These are phyloP conservation scores for Aschersonia sp. DNA, from an alignment of 2,329 filamentous ascomycete species.

Conservation along the genomic window DNA sequence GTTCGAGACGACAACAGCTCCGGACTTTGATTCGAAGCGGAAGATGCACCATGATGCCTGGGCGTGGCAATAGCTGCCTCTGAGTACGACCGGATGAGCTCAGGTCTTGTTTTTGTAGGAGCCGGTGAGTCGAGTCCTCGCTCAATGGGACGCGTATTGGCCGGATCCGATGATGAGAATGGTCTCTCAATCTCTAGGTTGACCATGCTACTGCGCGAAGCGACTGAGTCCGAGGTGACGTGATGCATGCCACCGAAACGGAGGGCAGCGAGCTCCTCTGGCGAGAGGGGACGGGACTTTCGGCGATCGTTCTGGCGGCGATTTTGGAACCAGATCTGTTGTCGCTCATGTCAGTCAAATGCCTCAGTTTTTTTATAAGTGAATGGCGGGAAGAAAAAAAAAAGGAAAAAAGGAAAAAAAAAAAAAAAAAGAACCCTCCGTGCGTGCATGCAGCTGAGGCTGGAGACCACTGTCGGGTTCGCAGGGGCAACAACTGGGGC, in stretches of 20 bases:
- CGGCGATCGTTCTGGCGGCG: conserved; percentile 83
- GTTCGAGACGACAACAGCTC: conserved; percentile 13
- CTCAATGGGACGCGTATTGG: conserved; percentile 10
- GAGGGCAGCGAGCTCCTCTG: conserved; percentile 57
- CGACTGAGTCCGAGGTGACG: conserved; percentile 29
- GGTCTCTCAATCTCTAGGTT: conserved; percentile 11
- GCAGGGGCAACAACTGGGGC: too few relatives aligned
- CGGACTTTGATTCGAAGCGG: conserved; percentile 11
- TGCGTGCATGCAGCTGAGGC: too few relatives aligned
- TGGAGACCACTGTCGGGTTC: too few relatives aligned
- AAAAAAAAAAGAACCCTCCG: too few relatives aligned
- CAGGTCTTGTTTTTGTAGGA: conserved; percentile 2
- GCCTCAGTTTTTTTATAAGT: neutral
- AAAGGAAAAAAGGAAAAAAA: too few relatives aligned
- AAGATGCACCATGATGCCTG: conserved; percentile 2
- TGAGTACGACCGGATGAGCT: conserved; percentile 5
- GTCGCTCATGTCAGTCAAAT: neutral
- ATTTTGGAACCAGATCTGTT: conserved; percentile 97
- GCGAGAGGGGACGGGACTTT: conserved; percentile 70
- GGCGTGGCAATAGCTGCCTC: conserved; percentile 13
- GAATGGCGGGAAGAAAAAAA: too few relatives aligned
- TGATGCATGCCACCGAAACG: conserved; percentile 39
- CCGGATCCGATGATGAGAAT: conserved; percentile 13
- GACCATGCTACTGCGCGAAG: conserved; percentile 12
- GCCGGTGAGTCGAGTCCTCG: conserved; percentile 11